Evolutionary conservation across 345 rosid species (phyloP), one percentile per base, ranked within the genome.

Genomic region (Aurinia saxatilis): DNA sequence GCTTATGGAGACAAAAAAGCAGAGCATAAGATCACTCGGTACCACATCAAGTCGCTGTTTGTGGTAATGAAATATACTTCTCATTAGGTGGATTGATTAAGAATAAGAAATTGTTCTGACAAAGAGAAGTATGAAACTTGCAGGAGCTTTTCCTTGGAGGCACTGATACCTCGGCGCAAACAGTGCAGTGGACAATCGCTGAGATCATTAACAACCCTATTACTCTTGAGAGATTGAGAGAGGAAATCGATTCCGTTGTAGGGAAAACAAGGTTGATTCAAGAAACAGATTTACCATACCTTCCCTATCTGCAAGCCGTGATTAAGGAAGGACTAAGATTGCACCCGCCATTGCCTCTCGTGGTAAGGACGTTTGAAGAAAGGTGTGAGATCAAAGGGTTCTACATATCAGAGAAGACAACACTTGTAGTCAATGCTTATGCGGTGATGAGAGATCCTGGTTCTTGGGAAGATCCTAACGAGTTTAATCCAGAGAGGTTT

Each of bases 1-100:
- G 73, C 83, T 37, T 75, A 71, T 15, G 78, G 77, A 67, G 83
- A 88, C 51, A 71, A 84, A 59, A 78, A 66, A 6, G 77, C 84
- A 5, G 88, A 74, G 74, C 75, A 65, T 36, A 81, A 67, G 66
- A 50, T 88, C 67, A 78, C 77, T 45, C 79, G 79, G 72, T 77
- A 78, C 38, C 83, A 88, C 31, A 71, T 84, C 15, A 83, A 88
- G 66, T 80, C 90, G 30, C 77, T 84, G 57, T 59, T 85, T 13
- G 69, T 73, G 84, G 96, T 88, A n/a, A n/a, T n/a, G n/a, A 79
- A 60, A 19, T 60, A 3, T 59, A 46, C 12, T 2, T 38, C 46
- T 2, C 9, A 10, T 2, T 5, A 23, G 6, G n/a, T 25, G 42
- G 4, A 3, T 37, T 37, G 5, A 37, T 1, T 21, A 1, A 1